These are phyloP conservation scores for Pezicula rhizophila DNA, from an alignment of 2,329 filamentous ascomycete genomes.

Conservation along the genomic window DNA sequence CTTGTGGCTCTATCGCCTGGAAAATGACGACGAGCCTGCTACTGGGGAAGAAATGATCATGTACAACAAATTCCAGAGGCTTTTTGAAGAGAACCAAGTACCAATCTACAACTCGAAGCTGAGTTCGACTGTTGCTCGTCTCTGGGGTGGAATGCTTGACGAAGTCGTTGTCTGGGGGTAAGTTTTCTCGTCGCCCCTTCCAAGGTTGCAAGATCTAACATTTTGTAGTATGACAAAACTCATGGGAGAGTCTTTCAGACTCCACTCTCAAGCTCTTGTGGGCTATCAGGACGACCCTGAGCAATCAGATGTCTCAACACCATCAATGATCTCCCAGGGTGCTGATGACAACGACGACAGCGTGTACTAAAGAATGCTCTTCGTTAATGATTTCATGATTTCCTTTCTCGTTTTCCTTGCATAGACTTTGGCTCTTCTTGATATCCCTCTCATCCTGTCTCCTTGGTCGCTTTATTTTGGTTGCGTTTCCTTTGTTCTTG, in stretches of 20 bases:
- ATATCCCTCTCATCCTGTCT: constrained; percentile 28
- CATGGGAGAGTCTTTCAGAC: constrained; percentile 96
- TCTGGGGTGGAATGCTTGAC: constrained; percentile 98
- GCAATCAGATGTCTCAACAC: constrained; percentile 61
- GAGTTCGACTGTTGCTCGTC: constrained; percentile 88
- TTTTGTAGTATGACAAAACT: constrained; percentile 73
- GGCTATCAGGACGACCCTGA: constrained; percentile 86
- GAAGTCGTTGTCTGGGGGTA: constrained; percentile 99
- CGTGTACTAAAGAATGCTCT: constrained; percentile 47
- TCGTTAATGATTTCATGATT: constrained; percentile 36
- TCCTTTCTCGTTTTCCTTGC: constrained; percentile 33
- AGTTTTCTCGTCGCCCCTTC: constrained; percentile 38
- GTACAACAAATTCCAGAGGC: constrained; percentile 85
- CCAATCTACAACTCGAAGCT: constrained; percentile 76
- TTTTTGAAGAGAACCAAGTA: constrained; percentile 87
- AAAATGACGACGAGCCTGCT: constrained; percentile 93
- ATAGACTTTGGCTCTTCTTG: constrained; percentile 18
- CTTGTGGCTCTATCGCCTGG: constrained; percentile 96
- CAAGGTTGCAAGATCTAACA: constrained; percentile 36
- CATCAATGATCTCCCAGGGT: constrained; percentile 66
- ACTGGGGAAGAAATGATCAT: constrained; percentile 78
- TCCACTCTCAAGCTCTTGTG: constrained; percentile 88
- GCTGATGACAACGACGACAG: constrained; percentile 59
- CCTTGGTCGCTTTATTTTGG: constrained; percentile 6
- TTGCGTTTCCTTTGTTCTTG: constrained; percentile 28